Base-by-base conservation (phyloP, 2,329 filamentous ascomycete species). In the Camptophora hylomeconis region DNA sequence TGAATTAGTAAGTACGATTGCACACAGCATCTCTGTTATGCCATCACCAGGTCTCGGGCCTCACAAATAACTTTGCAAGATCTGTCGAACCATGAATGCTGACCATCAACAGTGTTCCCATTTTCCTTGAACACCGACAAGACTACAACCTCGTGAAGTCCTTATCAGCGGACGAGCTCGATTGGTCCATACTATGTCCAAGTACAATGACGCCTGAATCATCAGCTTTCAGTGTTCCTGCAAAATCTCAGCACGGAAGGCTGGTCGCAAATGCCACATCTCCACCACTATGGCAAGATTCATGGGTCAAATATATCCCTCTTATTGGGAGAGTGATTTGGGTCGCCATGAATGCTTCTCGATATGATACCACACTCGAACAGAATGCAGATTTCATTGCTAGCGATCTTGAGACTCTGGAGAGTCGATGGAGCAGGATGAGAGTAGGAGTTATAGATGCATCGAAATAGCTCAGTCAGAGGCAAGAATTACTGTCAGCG, bases 331-430 rank as follows among this genome's bases (percentile, higher is more conserved):
- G 35, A 28, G 30, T 42, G 18, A 6, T 57, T 16, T 31, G 46
- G n/a, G 31, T 41, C 5, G 37, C 34, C 2, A 47, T 49, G 31
- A 48, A 56, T 33, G 37, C 39, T 6, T 17, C 32, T 17, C 44
- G 49, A 10, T 57, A 59, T 42, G 27, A 34, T 10, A 57, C 52
- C 3, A 54, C 49, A 8, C 47, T 58, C 7, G 57, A 60, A 35
- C 49, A 54, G 31, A 51, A 53, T 32, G 57, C 56, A 2, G 57
- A 59, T n/a, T 55, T 60, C 25, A 48, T 61, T 23, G 54, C 56
- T 8, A 45, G 39, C 24, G 56, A 60, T 41, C 42, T 60, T 24
- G 51, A 48, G 33, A 43, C 18, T 17, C 28, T 24, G 2, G 40
- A 47, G 21, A 47, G 45, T 14, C 35, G 39, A 23, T 57, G 50